phyloP scores from a whole-genome alignment of 208 protist genomes.

The Wallacemonas rigidus region DNA sequence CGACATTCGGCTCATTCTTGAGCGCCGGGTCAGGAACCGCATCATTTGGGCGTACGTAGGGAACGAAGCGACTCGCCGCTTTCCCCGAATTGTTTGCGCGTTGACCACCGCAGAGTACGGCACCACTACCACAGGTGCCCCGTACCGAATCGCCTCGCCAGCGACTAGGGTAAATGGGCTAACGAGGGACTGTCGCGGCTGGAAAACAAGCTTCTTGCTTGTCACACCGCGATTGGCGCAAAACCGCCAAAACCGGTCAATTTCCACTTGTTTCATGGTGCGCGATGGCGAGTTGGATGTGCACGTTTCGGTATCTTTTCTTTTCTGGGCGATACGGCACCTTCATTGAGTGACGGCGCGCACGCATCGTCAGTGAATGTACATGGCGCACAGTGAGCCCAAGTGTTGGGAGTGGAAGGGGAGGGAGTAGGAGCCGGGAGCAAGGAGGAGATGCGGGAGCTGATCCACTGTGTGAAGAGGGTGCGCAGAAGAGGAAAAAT shows the following conservation, averaged over 20 bases:
- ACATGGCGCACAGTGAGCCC: too few relatives aligned
- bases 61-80: conserved; percentile 38
- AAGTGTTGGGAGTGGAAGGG: too few relatives aligned
- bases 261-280: conserved; percentile 8
- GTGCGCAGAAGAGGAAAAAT: too few relatives aligned
- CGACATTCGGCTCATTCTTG: conserved; percentile 40
- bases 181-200: conserved; percentile 12
- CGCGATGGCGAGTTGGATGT: too few relatives aligned
- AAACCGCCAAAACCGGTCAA: conserved; percentile 65
- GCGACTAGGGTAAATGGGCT: conserved; percentile 37
- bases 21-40: conserved; percentile 51
- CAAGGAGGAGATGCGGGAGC: too few relatives aligned
- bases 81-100: conserved; percentile 66
- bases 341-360: too few relatives aligned
- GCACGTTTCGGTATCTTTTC: too few relatives aligned
- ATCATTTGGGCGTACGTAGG: conserved; percentile 50
- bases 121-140: conserved; percentile 58
- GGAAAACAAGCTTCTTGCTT: conserved; percentile 58
- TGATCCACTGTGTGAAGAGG: too few relatives aligned
- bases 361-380: too few relatives aligned
- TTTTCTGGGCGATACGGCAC: too few relatives aligned
- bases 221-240: conserved; percentile 57
- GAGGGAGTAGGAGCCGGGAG: too few relatives aligned
- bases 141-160: conserved; percentile 45
- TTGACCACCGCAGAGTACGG: conserved; percentile 75